These are phyloP conservation scores for Phtheirospermum japonicum DNA, from an alignment of 257 asterid species.

Conservation along the genomic window DNA sequence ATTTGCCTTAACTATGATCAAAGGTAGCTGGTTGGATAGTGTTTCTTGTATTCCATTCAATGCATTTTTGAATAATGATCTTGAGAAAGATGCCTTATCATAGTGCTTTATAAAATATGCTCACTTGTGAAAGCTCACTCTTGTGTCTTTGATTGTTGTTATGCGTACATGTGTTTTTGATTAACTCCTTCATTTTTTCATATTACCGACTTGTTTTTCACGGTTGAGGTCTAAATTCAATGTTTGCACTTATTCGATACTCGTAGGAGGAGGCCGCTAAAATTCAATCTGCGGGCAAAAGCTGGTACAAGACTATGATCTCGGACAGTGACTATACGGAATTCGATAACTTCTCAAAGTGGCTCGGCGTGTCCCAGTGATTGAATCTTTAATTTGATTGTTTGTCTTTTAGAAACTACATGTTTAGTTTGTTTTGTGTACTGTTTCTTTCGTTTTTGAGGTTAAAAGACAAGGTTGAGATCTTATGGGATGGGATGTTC, in stretches of 20 bases:
- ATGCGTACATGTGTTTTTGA: not conserved
- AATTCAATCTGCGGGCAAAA: conserved; percentile 53
- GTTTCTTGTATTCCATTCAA: no score
- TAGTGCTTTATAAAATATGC: no score
- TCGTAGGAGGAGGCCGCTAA: conserved; percentile 77
- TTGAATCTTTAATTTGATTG: not conserved
- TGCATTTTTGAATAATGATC: no score
- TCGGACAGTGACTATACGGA: conserved; percentile 80
- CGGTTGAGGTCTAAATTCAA: not conserved
- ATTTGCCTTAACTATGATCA: no score
- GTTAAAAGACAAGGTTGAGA: conserved; percentile 21
- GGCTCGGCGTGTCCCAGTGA: conserved; percentile 82
- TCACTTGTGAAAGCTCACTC: no score
- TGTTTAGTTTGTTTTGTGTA: conserved; percentile 16
- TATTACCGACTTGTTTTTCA: no score
- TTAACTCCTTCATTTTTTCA: no score
- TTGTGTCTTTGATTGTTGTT: not conserved
- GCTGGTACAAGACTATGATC: conserved; percentile 90
- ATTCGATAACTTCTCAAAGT: conserved; percentile 78
- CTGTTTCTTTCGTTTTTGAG: not conserved
- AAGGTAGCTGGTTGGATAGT: no score
- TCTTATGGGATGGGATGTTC: conserved; percentile 17
- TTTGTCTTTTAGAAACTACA: conserved; percentile 19
- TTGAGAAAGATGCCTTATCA: no score
- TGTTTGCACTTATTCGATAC: not conserved